Conservation (phyloP, 352 stramenopile species). For the Pythium vanterpoolii region DNA sequence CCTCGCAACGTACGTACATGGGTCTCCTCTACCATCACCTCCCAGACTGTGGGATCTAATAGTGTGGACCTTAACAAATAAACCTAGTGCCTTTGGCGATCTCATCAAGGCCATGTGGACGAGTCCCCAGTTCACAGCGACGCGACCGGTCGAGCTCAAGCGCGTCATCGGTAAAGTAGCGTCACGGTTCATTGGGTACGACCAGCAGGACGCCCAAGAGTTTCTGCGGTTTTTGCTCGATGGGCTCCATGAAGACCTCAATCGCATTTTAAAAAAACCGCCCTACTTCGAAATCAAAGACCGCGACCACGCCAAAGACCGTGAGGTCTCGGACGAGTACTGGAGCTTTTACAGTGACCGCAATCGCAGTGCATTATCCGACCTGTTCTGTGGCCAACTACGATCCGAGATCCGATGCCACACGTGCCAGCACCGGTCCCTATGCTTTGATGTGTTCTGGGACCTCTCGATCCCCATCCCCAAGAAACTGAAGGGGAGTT, state of each 20-base stretch:
- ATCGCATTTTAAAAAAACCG: conserved; percentile 65
- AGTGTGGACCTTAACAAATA: not conserved
- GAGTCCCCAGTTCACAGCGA: conserved; percentile 49
- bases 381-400: conserved; percentile 83
- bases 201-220: conserved; percentile 89
- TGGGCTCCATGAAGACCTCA: conserved; percentile 85
- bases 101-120: conserved; percentile 71
- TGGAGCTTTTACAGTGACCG: conserved; percentile 83
- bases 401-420: conserved; percentile 72
- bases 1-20: not conserved
- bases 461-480: conserved; percentile 70
- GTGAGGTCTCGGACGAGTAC: conserved; percentile 71
- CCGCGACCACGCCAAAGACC: conserved; percentile 41
- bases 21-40: too few species aligned
- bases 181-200: conserved; percentile 73
- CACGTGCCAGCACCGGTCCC: conserved; percentile 61
- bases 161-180: conserved; percentile 70
- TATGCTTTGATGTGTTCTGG: conserved; percentile 88
- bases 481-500: conserved; percentile 69
- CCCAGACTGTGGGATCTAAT: not conserved
- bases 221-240: conserved; percentile 89
- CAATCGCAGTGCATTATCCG: conserved; percentile 65
- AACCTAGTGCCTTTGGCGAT: conserved; percentile 50
- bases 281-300: conserved; percentile 78
- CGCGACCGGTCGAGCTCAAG: conserved; percentile 64